Evolutionary conservation across 371 early-diverging fungal species (phyloP), one percentile per base, ranked within the genome.

Genomic region (Syncephalastrum monosporum): DNA sequence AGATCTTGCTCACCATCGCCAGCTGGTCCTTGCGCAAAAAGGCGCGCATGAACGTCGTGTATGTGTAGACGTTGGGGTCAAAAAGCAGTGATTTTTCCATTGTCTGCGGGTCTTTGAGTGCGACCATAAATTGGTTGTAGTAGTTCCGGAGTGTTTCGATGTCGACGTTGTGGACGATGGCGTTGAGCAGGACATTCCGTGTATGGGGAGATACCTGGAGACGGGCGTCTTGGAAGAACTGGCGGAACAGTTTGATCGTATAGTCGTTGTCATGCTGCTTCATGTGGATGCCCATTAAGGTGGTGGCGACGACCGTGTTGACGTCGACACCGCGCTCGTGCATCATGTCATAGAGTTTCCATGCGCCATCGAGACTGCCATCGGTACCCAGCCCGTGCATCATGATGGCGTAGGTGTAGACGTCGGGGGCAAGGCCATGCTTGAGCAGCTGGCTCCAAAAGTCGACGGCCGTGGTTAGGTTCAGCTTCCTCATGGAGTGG

Each of bases 21-120:
- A 72, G 46, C 23, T 61, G 67, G 47, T 71, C 55, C 13, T 64
- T 70, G 8, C 76, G 75, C 42, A 79, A 54, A 42, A 75, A 79
- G 8, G 79, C 74, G 24, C 79, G 71, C 79, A 79, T 79, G 55
- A 79, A 79, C 2, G 63, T 59, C 12, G 75, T 79, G 53, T 68
- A 79, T 8, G 72, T 72, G 55, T 64, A 71, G 8, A 73, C 74
- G 47, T 63, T 68, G 16, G 48, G 48, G 14, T 41, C 41, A 12
- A 33, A 33, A 0, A 33, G 12, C 8, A 33, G 41, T 17, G 48
- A 16, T 14, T 58, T 17, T 45, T 33, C 38, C 38, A 33, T 33
- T 10, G 8, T 49, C 10, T 53, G 42, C 16, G 50, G 54, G 3
- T 60, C 45, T 10, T 19, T 47, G 4, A 71, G 41, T 5, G 14